Conservation (phyloP, 2,329 filamentous ascomycete species). For the Talaromyces verruculosus region DNA sequence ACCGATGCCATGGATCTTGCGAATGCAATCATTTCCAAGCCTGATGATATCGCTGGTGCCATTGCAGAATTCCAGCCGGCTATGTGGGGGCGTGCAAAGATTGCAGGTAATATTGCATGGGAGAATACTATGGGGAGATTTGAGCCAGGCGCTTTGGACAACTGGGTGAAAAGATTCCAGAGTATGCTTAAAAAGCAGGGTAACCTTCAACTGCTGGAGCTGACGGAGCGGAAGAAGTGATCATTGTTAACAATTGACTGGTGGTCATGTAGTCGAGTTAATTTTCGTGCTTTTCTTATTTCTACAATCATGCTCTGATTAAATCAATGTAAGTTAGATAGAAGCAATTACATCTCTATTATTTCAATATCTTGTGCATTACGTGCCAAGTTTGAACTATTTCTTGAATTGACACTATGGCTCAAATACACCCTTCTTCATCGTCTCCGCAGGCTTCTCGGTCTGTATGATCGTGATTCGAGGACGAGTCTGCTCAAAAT, state of each 20-base stretch:
- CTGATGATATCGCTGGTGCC: slow-evolving; percentile 17
- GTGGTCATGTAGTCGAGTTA: not conserved
- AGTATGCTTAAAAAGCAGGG: slow-evolving; percentile 7
- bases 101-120: not conserved
- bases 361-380: not conserved
- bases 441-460: slow-evolving; percentile 21
- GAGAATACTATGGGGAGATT: slow-evolving; percentile 11
- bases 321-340: not conserved
- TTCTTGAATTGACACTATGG: slow-evolving; percentile 18
- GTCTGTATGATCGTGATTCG: slow-evolving; percentile 22
- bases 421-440: slow-evolving; percentile 28
- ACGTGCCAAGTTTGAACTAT: no score
- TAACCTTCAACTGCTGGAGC: slow-evolving; percentile 4
- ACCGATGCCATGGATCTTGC: slow-evolving; percentile 21
- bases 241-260: not conserved
- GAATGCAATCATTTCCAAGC: slow-evolving; percentile 19
- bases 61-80: slow-evolving; percentile 8
- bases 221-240: not conserved
- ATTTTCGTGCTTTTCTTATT: not conserved
- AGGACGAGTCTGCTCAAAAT: slow-evolving; percentile 31
- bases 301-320: not conserved
- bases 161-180: not conserved
- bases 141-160: slow-evolving; percentile 15
- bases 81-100: slow-evolving; percentile 16
- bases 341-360: not conserved